Conservation (phyloP, 768 basidiomycete genomes). For the Rhizopogon vesiculosus region DNA sequence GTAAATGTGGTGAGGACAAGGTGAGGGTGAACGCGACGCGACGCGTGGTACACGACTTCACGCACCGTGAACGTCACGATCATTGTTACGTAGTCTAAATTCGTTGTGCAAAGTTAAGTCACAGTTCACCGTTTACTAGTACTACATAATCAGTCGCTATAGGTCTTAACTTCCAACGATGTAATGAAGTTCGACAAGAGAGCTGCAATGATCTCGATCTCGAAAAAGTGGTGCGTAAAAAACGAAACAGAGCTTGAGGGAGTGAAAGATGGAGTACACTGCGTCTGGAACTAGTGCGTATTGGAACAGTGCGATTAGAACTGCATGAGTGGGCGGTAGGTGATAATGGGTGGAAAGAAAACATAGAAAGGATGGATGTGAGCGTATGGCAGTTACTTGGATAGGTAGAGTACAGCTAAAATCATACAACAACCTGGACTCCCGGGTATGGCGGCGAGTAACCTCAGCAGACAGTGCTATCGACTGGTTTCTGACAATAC, state of each 20-base stretch:
- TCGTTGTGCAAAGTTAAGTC: too few species aligned
- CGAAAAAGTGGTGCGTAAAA: not conserved
- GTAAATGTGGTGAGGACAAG: conserved; percentile 20
- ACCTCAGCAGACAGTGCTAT: not conserved
- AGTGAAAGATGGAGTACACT: conserved; percentile 19
- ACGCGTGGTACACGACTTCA: conserved; percentile 8
- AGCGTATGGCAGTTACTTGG: conserved; percentile 3
- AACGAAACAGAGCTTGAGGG: conserved; percentile 6
- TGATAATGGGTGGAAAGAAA: conserved; percentile 12
- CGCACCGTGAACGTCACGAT: not conserved
- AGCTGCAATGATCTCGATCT: not conserved
- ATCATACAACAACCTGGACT: conserved; percentile 2
- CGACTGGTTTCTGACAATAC: conserved; percentile 9
- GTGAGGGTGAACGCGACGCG: conserved; percentile 10
- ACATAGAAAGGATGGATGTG: not conserved
- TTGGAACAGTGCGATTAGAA: conserved; percentile 8
- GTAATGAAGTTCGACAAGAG: not conserved
- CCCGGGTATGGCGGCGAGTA: not conserved
- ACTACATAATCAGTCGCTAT: not conserved
- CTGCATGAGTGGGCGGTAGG: conserved; percentile 1
- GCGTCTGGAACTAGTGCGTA: conserved; percentile 19
- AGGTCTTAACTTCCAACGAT: not conserved
- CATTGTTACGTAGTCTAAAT: not conserved
- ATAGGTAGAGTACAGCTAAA: conserved; percentile 1
- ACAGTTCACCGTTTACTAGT: not conserved